Base-by-base conservation (phyloP, 2,329 filamentous ascomycete genomes). In the Juglanconis oblonga region DNA sequence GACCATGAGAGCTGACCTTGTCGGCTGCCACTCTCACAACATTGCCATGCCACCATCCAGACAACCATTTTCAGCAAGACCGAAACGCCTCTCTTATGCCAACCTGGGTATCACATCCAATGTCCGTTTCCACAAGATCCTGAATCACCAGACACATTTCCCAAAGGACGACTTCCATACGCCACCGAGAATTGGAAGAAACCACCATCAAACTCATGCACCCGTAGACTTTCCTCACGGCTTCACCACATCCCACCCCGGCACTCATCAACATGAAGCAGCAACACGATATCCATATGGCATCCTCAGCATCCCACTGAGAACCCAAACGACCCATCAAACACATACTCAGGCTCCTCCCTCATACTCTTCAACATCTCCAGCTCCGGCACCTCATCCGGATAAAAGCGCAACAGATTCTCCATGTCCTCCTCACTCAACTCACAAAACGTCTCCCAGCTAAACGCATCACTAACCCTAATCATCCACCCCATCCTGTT, bases 401-500 rank as follows among this genome's bases (percentile, higher is more conserved):
- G 75, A 66, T 96, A 97, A 71, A 87, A 93, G n/a, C 80, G 78
- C 42, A 98, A 76, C n/a, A 98, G 78, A 57, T 81, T 83, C 58
- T 90, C 87, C 90, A 98, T 96, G 68, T 93, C 93, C 67, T 88
- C 84, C 54, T 95, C 90, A 24, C 84, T 86, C 82, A 98, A 87
- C 38, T 85, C 83, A 66, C 91, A 93, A 66, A 98, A 84, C 64
- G 97, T 90, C 63, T 96, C 88, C 72, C 96, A 85, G 56, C 82
- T 87, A 81, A 94, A 97, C 40, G 87, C 81, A 67, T 97, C 92
- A 76, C 93, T 97, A 40, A 98, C 91, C 65, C 86, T 88, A 52
- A 87, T 92, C 90, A 98, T 98, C 92, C 90, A 98, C 65, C 87
- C 83, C 94, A 98, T 98, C 62, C 94, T 81, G 79, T 92, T 96